Evolutionary conservation across 208 protist genomes (phyloP), one percentile per base, ranked within the genome.

Genomic region (Balamuthia mandrillaris): DNA sequence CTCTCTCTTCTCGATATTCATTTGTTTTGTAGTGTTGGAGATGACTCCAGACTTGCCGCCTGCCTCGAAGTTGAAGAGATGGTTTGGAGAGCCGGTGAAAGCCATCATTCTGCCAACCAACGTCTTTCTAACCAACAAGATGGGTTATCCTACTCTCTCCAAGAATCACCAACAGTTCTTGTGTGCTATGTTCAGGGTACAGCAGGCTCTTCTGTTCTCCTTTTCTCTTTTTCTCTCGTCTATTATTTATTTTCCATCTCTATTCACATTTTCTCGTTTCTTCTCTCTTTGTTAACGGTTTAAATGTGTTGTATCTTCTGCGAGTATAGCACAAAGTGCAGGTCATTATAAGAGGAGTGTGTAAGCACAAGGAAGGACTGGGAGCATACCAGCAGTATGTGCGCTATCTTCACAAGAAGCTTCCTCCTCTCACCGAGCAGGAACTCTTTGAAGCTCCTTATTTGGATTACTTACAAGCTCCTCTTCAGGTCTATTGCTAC

Each of bases 401-500:
- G 9, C 33, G 87, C 42, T 81, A 88, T 68, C 63, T 95, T 18
- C 63, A 88, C 41, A 14, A n/a, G 0, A 85, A 75, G 41, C 60
- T 33, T 24, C 29, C 81, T 10, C 49, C 37, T 0, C 84, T 87
- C 3, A 81, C 87, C 9, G 63, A 90, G 10, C n/a, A 61, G 21
- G 91, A 95, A 37, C 39, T 35, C 3, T 94, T 94, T 61, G 87
- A 94, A 84, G 39, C 60, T n/a, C 86, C 93, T 9, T 99, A 96
- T 86, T 94, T 97, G 70, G 94, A 95, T 81, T 94, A 90, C 84
- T 81, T 95, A 14, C 92, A 95, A 84, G 78, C 85, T 16, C 91
- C 87, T 3, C 68, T 94, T 14, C 90, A 91, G n/a, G n/a, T n/a
- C n/a, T n/a, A n/a, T n/a, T n/a, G n/a, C n/a, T n/a, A n/a, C n/a